phyloP scores from a whole-genome alignment of 1,284 basidiomycete genomes.

The Naganishia sp. region DNA sequence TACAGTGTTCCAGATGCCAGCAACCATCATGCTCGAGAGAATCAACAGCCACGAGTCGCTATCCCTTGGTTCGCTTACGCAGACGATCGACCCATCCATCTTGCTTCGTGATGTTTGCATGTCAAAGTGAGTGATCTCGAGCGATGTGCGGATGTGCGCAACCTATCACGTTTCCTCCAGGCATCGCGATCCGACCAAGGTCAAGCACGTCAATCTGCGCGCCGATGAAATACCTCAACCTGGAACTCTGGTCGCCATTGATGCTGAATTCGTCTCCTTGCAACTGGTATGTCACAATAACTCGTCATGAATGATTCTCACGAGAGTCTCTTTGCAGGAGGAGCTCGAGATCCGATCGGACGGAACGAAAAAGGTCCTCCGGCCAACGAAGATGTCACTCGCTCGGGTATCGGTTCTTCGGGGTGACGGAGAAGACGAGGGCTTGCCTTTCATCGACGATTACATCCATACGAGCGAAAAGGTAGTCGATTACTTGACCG shows the following conservation, averaged over 20 bases:
- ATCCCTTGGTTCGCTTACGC: conserved; percentile 68
- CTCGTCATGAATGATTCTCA: neutral
- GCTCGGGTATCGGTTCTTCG: conserved; percentile 93
- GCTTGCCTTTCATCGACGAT: conserved; percentile 93
- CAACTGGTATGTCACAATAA: conserved; percentile 65
- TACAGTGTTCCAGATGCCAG: conserved; percentile 65
- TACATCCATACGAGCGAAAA: conserved; percentile 94
- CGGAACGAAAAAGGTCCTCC: conserved; percentile 86
- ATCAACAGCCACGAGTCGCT: conserved; percentile 63
- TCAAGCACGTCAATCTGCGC: conserved; percentile 75
- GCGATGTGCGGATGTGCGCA: too few relatives aligned
- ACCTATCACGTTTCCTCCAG: conserved; percentile 5
- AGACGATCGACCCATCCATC: conserved; percentile 70
- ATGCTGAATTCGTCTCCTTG: conserved; percentile 96
- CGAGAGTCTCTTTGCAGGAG: conserved; percentile 60
- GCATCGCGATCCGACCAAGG: conserved; percentile 71
- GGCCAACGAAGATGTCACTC: conserved; percentile 85
- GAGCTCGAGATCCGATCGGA: conserved; percentile 94
- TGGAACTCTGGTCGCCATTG: conserved; percentile 89
- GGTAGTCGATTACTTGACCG: conserved; percentile 94
- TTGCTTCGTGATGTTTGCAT: conserved; percentile 85
- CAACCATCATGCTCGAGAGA: conserved; percentile 83
- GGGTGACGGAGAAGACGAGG: conserved; percentile 75
- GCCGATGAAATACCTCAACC: conserved; percentile 78
- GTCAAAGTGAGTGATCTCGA: conserved; percentile 62